phyloP scores from a whole-genome alignment of 768 basidiomycete species.

The Kwoniella dejecticola region DNA sequence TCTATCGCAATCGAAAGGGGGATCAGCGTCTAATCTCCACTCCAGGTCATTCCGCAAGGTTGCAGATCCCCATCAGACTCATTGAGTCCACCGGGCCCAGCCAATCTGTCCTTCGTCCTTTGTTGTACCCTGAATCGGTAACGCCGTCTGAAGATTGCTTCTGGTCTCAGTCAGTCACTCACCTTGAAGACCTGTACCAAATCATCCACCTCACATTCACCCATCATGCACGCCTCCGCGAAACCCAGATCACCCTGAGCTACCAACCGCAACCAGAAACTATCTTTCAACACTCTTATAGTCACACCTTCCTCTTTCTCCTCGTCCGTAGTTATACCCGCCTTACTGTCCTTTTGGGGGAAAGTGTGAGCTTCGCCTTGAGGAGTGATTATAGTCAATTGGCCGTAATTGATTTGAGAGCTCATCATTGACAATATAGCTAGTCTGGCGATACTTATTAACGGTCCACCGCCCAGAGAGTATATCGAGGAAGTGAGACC shows the following conservation, averaged over 20 bases:
- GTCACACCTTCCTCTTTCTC: slow-evolving; percentile 1
- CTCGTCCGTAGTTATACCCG: slow-evolving; percentile 1
- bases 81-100: no score
- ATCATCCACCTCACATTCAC: slow-evolving; percentile 67
- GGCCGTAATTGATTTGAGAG: slow-evolving; percentile 37
- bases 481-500: slow-evolving; percentile 19
- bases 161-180: slow-evolving; percentile 29
- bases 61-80: no score
- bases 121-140: no score
- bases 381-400: slow-evolving; percentile 32
- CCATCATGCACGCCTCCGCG: slow-evolving; percentile 76
- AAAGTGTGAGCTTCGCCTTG: slow-evolving; percentile 36
- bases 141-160: no score
- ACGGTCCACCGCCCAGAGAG: slow-evolving; percentile 25
- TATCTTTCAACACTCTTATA: slow-evolving; percentile 41
- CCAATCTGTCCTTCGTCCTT: no score
- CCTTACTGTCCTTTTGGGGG: slow-evolving; percentile 14
- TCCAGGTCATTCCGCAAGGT: no score
- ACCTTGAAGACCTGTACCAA: slow-evolving; percentile 69
- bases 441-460: slow-evolving; percentile 24
- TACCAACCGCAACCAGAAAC: slow-evolving; percentile 55
- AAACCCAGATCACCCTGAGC: slow-evolving; percentile 71
- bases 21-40: no score
- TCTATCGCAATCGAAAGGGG: slow-evolving; percentile 57
- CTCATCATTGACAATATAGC: slow-evolving; percentile 43